These are phyloP conservation scores for Prorocentrum cordatum DNA, from an alignment of 169 alveolate genomes.

Conservation along the genomic window DNA sequence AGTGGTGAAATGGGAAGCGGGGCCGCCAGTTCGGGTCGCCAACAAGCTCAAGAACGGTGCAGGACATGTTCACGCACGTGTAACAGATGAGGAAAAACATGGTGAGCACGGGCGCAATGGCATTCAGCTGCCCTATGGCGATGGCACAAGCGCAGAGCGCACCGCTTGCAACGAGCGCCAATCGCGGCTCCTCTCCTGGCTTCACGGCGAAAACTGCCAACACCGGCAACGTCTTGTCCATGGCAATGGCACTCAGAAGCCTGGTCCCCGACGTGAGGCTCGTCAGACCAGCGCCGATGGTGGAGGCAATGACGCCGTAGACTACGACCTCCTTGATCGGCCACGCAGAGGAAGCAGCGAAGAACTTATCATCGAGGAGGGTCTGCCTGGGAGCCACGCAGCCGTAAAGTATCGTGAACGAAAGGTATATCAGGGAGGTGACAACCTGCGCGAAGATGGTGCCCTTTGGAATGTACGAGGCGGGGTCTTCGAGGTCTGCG, in stretches of 20 bases:
- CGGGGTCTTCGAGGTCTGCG: conserved; percentile 76
- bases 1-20: conserved; percentile 72
- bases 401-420: conserved; percentile 73
- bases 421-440: conserved; percentile 72
- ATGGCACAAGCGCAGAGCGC: conserved; percentile 45
- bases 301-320: conserved; percentile 74
- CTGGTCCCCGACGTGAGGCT: conserved; percentile 71
- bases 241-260: conserved; percentile 76
- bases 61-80: conserved; percentile 76
- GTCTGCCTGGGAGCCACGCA: conserved; percentile 72
- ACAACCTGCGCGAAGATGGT: conserved; percentile 75
- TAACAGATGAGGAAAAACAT: conserved; percentile 77
- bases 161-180: conserved; percentile 52
- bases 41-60: conserved; percentile 74
- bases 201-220: neutral
- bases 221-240: conserved; percentile 72
- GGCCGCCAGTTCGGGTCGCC: conserved; percentile 81
- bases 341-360: conserved; percentile 75
- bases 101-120: conserved; percentile 77
- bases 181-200: conserved; percentile 63
- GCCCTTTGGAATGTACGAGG: conserved; percentile 75
- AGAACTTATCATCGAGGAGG: conserved; percentile 70
- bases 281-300: conserved; percentile 78
- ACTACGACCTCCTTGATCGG: conserved; percentile 71
- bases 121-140: conserved; percentile 71